Evolutionary conservation across 257 asterid genomes (phyloP), one percentile per base, ranked within the genome.

Genomic region (Nicotiana attenuata): DNA sequence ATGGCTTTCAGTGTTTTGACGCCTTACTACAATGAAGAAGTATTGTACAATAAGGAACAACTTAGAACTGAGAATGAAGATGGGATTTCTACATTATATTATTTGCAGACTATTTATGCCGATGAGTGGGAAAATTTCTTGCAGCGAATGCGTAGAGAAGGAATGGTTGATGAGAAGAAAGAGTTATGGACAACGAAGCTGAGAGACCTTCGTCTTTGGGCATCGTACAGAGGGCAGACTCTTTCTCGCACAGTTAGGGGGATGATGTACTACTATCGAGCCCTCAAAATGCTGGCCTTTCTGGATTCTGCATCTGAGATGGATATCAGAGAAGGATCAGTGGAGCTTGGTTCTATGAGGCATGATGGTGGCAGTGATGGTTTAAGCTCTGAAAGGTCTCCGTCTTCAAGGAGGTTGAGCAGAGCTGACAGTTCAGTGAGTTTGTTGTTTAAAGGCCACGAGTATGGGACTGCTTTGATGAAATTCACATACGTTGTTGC

Each of bases 1-100:
- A 89, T 87, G 94, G 93, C 99, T 82, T 96, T 96, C 89, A 96
- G 97, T 85, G 99, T 96, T 81, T 88, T 96, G 91, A 96, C 99
- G 52, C 99, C 99, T 3, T 96, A 96, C 90, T 96, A 96, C 89
- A 93, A 88, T 82, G 98, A 96, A 87, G 98, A 96, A 85, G 99
- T 96, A 85, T 26, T 96, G 80, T 92, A 88, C 90, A 92, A 91
- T 90, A 96, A 90, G 89, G 99, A 96, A 83, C 97, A 90, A 33
- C 99, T 96, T 66, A 96, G 98, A 82, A 93, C 97, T 82, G 99
- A 92, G 84, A 96, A 96, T 84, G 99, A 96, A 92, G 99, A 96
- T 85, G 99, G 99, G 82, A 92, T 96, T 82, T 96, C 99, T 20
- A 96, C 90, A 53, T 91, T 96, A 61, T 96, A 94, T 88, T 96